phyloP scores from a whole-genome alignment of 306 rosid genomes.

The Begonia peltatifolia region DNA sequence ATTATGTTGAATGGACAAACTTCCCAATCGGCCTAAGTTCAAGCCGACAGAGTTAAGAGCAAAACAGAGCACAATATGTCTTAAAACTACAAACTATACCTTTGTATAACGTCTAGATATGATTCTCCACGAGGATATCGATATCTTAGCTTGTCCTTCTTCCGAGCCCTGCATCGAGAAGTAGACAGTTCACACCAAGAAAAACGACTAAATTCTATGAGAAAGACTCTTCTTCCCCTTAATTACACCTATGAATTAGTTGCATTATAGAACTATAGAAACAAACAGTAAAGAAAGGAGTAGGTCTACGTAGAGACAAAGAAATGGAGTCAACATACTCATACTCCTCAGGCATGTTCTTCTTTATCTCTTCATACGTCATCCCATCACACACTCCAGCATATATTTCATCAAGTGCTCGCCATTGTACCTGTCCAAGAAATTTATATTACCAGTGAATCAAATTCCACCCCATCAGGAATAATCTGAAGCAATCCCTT shows the following conservation, averaged over 20 bases:
- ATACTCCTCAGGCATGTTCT: conserved; percentile 94
- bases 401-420: conserved; percentile 95
- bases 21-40: not conserved
- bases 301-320: not conserved
- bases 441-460: conserved; percentile 2
- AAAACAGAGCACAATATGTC: not conserved
- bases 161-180: conserved; percentile 50
- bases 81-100: conserved; percentile 27
- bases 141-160: conserved; percentile 91
- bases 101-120: conserved; percentile 92
- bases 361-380: conserved; percentile 89
- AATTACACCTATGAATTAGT: not conserved
- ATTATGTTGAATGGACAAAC: not conserved
- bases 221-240: not conserved
- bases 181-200: not conserved
- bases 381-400: conserved; percentile 94
- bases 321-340: conserved; percentile 38
- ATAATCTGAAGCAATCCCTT: not conserved
- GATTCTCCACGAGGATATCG: conserved; percentile 99
- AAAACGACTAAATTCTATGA: not conserved
- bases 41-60: not conserved
- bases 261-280: too few species aligned
- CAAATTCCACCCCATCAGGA: not conserved
- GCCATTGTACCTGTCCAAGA: conserved; percentile 81
- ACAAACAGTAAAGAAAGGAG: too few species aligned